Base-by-base conservation (phyloP, 2,329 filamentous ascomycete species). In the Cordyceps militaris region DNA sequence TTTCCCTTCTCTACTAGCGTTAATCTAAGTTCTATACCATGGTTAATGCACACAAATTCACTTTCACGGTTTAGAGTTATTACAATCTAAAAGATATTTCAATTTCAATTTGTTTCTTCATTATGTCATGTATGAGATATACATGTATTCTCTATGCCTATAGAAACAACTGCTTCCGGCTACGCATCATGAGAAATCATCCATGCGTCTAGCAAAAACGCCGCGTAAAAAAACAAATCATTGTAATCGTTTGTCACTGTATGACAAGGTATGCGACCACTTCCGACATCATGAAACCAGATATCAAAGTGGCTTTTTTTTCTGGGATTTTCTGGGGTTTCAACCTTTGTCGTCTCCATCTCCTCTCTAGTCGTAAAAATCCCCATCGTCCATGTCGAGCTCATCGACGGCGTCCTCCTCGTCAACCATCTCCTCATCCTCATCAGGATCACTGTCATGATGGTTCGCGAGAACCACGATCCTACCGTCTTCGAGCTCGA, bases 401-500 rank as follows among this genome's bases (percentile, higher is more conserved):
- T 95, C 91, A 13, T 88, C 86, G 19, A 88, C 74, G 0, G 87
- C 88, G 66, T 90, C 85, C 11, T 90, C 88, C 34, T 80, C 76
- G 60, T 91, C 87, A 52, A 86, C 75, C 85, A 91, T 86, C 49
- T 90, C 87, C 13, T 82, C 80, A 60, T 91, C 88, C 8, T 86
- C 84, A 23, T 79, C 80, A 40, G 70, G 67, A 57, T 80, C 80
- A 63, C 81, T 84, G 44, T 86, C 84, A 0, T 68, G 63, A 70
- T 97, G 94, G 71, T 99, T 97, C 7, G 91, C 79, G 24, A 94
- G 68, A 1, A 99, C 91, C 2, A 84, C 76, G 59, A 97, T 86
- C 70, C 89, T 89, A 47, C 89, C 89, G 62, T 91, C 84, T 30
- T 87, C 81, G 60, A 97, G 79, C 47, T 89, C 85, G 24, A 97